Percentiles rank a stretch among this genome's conserved stretches.
phyloP scores from a whole-genome alignment of 1,284 basidiomycete species.

The Thelephora terrestris region DNA sequence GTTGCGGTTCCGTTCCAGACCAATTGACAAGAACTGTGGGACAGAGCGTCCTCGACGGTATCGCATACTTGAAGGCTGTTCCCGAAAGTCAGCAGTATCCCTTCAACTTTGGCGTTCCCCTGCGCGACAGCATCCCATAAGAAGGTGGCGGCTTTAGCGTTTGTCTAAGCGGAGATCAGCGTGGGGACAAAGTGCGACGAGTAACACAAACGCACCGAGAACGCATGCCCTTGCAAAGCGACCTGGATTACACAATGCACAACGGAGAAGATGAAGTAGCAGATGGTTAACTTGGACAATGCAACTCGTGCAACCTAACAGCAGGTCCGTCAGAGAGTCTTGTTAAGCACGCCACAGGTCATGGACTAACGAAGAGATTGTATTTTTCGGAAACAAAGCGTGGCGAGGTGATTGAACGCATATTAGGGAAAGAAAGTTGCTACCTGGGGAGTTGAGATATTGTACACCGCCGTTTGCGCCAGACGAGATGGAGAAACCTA shows the following conservation, averaged over 20 bases:
- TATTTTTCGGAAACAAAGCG: conserved; percentile 31
- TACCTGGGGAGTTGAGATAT: too few relatives aligned
- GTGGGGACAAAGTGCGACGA: too few relatives aligned
- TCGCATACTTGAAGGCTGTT: conserved; percentile 47
- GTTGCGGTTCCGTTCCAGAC: conserved; percentile 37
- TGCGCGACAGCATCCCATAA: conserved; percentile 39
- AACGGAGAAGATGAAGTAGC: conserved; percentile 60
- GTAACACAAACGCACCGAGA: conserved; percentile 29
- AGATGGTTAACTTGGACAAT: conserved; percentile 50
- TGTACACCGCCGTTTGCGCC: neutral
- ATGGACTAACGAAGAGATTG: conserved; percentile 42
- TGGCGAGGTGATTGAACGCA: too few relatives aligned
- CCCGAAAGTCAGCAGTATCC: conserved; percentile 42
- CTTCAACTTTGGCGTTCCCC: conserved; percentile 37
- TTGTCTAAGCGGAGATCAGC: conserved; percentile 17
- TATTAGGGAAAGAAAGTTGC: too few relatives aligned
- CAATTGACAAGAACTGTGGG: conserved; percentile 38
- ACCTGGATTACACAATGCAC: conserved; percentile 61
- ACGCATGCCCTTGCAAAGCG: conserved; percentile 56
- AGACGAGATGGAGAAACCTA: neutral
- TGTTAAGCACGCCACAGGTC: neutral
- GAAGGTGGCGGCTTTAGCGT: conserved; percentile 44
- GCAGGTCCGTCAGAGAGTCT: conserved; percentile 8
- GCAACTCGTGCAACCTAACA: conserved; percentile 61
- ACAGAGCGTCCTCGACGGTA: conserved; percentile 39